Base-by-base conservation (phyloP, 2,329 filamentous ascomycete genomes). In the Leptographium galeiforme region DNA sequence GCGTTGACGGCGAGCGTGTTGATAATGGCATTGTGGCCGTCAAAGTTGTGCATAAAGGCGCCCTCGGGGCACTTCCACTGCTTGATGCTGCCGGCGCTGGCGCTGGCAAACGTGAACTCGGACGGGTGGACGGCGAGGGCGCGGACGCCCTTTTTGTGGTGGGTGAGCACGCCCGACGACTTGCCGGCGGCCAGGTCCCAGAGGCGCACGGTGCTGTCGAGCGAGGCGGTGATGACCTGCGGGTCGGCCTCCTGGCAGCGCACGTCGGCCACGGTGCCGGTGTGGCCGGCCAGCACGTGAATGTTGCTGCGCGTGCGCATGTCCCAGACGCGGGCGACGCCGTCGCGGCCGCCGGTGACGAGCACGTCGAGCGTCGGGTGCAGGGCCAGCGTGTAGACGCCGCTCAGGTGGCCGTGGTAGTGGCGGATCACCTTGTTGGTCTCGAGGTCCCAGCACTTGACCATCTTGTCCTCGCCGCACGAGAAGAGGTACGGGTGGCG, bases 31-130 rank as follows among this genome's bases (percentile, higher is more conserved):
- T 96, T 96, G 64, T 97, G 91, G 6, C 91, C 91, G 45, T 95
- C 88, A 63, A 97, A 97, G 66, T 97, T 97, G 68, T 96, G 90
- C 93, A 98, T 98, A 66, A 98, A 97, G 16, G 89, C 89, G 40
- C 91, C 94, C 66, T 96, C 89, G 1, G 94, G 94, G 61, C 90
- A 97, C 68, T 97, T 96, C 91, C 93, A 98, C 71, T 98, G 93
- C 74, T 98, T 98, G 71, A 98, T 96, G 65, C 87, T 90, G 30
- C 87, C 86, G 0, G 91, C 90, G 63, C 89, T 95, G 45, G 86
- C 93, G 56, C 82, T 90, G 6, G 93, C 93, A 66, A 98, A 98
- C 0, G 94, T 98, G 65, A 95, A 98, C 68, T 98, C 93, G 56
- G 81, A 82, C 0, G 94, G 93, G 65, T 98, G 93, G 4, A 85